A percentile compares a stretch with the other conserved stretches of the same genome.
phyloP scores from a whole-genome alignment of 2,329 filamentous ascomycete genomes.

The Ilyonectria robusta region DNA sequence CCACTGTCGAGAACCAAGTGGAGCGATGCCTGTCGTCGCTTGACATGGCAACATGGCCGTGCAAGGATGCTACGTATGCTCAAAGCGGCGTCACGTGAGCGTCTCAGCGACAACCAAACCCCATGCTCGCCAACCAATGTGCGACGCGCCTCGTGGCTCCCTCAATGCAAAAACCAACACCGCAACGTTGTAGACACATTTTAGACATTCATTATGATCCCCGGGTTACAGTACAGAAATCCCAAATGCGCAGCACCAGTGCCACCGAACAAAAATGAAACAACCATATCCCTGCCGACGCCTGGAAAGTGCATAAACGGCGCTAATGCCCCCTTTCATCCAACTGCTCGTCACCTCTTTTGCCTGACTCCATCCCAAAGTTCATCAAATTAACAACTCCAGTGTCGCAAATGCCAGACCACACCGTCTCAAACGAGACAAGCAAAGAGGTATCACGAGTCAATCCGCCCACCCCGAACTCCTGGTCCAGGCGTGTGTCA shows the following conservation, averaged over 20 bases:
- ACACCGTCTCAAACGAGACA: conserved; percentile 35
- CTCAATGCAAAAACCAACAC: background rate
- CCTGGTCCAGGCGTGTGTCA: conserved; percentile 47
- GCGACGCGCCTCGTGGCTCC: background rate
- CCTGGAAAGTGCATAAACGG: conserved; percentile 49
- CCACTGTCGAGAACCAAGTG: conserved; percentile 33
- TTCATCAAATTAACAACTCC: conserved; percentile 46
- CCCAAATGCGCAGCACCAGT: conserved; percentile 41
- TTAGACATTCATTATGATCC: conserved; percentile 46
- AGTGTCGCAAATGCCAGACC: conserved; percentile 38
- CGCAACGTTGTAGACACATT: conserved; percentile 1
- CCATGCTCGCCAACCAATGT: background rate
- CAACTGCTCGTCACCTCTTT: conserved; percentile 36
- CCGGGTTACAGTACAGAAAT: conserved; percentile 43
- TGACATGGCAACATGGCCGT: conserved; percentile 29
- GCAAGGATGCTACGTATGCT: conserved; percentile 29
- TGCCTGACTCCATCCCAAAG: conserved; percentile 43
- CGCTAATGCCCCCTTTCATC: conserved; percentile 38
- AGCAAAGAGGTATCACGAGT: conserved; percentile 44
- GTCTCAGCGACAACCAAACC: background rate
- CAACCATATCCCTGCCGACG: conserved; percentile 44
- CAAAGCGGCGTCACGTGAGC: conserved; percentile 38
- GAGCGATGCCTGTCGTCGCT: conserved; percentile 28
- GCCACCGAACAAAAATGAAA: conserved; percentile 36
- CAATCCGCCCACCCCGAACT: conserved; percentile 43